Percentiles rank a stretch among this genome's conserved stretches.
Conservation (phyloP, 2,329 filamentous ascomycete species). For the Tolypocladium paradoxum region DNA sequence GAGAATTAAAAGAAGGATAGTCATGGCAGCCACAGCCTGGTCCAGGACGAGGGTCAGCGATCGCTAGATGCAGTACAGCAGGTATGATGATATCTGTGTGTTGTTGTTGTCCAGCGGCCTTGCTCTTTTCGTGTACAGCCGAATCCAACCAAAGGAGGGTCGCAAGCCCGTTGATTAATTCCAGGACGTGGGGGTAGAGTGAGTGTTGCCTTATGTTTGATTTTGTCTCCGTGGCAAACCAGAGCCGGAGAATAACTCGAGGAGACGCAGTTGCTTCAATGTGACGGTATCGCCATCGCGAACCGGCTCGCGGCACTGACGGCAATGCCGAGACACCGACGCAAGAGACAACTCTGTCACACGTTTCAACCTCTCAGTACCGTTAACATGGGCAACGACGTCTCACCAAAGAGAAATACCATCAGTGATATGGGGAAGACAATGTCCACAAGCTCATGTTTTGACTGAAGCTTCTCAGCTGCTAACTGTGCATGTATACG, state of each 20-base stretch:
- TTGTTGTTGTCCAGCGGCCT: slow-evolving; percentile 30
- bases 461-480: no score
- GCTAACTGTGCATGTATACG: no score
- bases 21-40: slow-evolving; percentile 37
- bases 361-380: no score
- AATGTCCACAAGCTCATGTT: slow-evolving; percentile 29
- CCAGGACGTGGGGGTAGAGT: slow-evolving; percentile 21
- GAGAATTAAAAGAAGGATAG: slow-evolving; percentile 24
- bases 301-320: slow-evolving; percentile 32
- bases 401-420: slow-evolving; percentile 16
- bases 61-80: slow-evolving; percentile 39
- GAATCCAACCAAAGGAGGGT: slow-evolving; percentile 27
- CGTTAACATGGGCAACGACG: no score
- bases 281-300: slow-evolving; percentile 35
- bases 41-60: slow-evolving; percentile 43
- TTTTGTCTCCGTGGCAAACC: no score
- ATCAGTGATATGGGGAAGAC: slow-evolving; percentile 20
- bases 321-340: slow-evolving; percentile 33
- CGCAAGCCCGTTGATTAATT: slow-evolving; percentile 17
- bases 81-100: slow-evolving; percentile 42
- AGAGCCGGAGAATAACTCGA: no score
- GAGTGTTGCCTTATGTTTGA: slow-evolving; percentile 11
- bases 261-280: slow-evolving; percentile 15
- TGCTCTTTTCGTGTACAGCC: slow-evolving; percentile 24
- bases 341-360: slow-evolving; percentile 21